Evolutionary conservation across 2,329 filamentous ascomycete species (phyloP).

Genomic region (Xylaria sp.): DNA sequence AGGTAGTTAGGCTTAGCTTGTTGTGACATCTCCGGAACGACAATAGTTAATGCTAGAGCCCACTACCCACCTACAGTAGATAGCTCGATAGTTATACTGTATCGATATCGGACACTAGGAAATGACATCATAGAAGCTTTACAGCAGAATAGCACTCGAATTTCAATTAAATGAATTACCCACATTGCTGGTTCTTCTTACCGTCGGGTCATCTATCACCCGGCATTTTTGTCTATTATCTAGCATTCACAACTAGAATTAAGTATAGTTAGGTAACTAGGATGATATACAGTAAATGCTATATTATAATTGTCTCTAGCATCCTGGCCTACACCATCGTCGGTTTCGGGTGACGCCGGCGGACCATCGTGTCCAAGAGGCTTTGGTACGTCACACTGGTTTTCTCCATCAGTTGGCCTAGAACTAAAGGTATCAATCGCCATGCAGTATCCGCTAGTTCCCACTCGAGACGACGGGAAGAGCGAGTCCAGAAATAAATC

Average conservation of each 20-base stretch:
- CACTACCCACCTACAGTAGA: too few relatives aligned
- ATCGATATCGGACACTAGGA: too few relatives aligned
- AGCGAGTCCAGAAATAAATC: slow-evolving; percentile 24
- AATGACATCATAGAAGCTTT: too few relatives aligned
- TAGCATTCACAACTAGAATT: background rate
- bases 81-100: background rate
- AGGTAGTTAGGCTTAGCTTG: background rate
- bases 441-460: background rate
- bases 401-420: background rate
- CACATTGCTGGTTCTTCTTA: too few relatives aligned
- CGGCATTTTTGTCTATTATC: too few relatives aligned
- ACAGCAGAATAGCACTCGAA: too few relatives aligned
- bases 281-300: background rate
- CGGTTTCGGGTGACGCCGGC: background rate
- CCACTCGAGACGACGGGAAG: slow-evolving; percentile 4
- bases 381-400: background rate
- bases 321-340: background rate
- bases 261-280: background rate
- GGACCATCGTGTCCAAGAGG: background rate
- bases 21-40: background rate
- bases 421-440: background rate
- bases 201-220: too few relatives aligned
- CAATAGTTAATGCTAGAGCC: too few relatives aligned
- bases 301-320: background rate
- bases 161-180: too few relatives aligned